Evolutionary conservation across 2,329 filamentous ascomycete genomes (phyloP), one percentile per base, ranked within the genome.

Genomic region (Arthrobotrys sphaeroides): DNA sequence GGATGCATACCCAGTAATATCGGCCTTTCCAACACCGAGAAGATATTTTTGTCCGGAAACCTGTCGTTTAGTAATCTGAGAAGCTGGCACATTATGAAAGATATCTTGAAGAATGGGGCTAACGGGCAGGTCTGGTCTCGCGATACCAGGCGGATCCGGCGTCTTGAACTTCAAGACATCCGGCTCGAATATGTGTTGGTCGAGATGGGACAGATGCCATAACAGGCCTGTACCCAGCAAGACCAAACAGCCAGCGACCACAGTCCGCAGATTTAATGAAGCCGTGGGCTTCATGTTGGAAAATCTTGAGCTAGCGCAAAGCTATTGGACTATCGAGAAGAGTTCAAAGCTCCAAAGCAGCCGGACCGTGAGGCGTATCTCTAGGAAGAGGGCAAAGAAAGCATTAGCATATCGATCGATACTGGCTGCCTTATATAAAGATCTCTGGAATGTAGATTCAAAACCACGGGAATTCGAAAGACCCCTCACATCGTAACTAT

Each of bases 1-100:
- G 60, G 24, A 38, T 3, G 53, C 24, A 47, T 69, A 53, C 60
- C 90, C 90, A 55, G 90, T 92, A 78, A 92, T 90, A 81, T 92
- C 90, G 9, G 88, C 90, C 81, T 90, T 91, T 24, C 90, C 90
- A 20, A 90, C 88, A 20, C 90, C 90, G 18, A 92, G 82, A 5
- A 91, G 81, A 79, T 90, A 91, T 77, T 84, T 80, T 40, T 85
- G 82, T 59, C 83, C 82, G 38, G 64, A 53, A 65, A 69, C 64
- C 72, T 75, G 72, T 53, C 64, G 72, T 75, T 75, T 69, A 69
- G 51, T 67, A 70, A 82, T 61, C 36, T 79, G 78, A n/a, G 77
- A 16, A 26, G 47, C 45, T 38, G 36, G 66, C 43, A 68, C 61
- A 40, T 47, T 67, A 31, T 62, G 79, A 51, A 75, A 75, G 47